Evolutionary conservation across 495 filamentous ascomycete genomes (phyloP), one percentile per base, ranked within the genome.

Genomic region (Diplogelasinospora grovesii): DNA sequence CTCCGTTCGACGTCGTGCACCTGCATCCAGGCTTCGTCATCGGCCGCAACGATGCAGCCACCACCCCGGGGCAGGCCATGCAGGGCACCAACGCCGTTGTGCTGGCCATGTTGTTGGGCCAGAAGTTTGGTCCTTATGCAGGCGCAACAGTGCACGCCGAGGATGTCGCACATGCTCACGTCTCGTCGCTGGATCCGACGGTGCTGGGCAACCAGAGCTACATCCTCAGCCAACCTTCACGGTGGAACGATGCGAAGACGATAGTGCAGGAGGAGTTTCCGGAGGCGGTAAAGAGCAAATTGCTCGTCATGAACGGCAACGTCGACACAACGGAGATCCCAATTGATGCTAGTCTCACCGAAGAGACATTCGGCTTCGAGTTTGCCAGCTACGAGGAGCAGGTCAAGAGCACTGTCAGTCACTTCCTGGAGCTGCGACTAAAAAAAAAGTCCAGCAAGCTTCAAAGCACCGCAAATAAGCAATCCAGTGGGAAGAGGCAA

Each of bases 371-470:
- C 52, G 70, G 70, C 4, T 66, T 71, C 55, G 50, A 61, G 32
- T 69, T 70, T 42, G 38, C 44, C 13, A 47, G 50, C 16, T 74
- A 69, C 49, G 63, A 69, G 49, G 66, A 75, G 44, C 71, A 69
- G 41, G 60, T 76, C 7, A 58, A 59, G 52, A 63, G 58, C 46
- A 50, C 62, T 2, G 55, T 64, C 9, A 50, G 46, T 22, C 63
- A 68, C 18, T 66, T 57, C 45, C 48, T 67, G 13, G 59, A 55
- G 34, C 33, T 57, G 32, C 11, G 46, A n/a, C 10, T 46, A 22
- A 31, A 26, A 8, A 46, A 34, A 25, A 42, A 41, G 36, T 26
- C 46, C 4, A 26, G 31, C 16, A n/a, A n/a, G n/a, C n/a, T n/a
- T n/a, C 36, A 27, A 36, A 41, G 33, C 14, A 43, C 25, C 28